Evolutionary conservation across 306 rosid species (phyloP), one percentile per base, ranked within the genome.

Genomic region (Gillenia trifoliata): DNA sequence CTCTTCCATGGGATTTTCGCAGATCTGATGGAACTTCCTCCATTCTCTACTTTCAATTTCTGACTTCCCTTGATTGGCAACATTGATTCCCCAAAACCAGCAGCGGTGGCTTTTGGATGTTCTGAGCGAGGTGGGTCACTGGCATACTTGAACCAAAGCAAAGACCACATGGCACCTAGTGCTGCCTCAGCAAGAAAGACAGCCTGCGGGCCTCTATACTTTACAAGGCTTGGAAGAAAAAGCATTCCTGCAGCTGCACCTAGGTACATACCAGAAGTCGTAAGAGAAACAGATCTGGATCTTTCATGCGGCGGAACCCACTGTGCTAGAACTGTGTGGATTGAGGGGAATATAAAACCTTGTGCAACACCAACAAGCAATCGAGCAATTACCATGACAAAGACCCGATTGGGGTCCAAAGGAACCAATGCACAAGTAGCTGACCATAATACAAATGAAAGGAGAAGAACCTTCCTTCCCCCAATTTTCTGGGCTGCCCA

Each of bases 301-400:
- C 98, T 81, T 69, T 94, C 99, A 64, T 94, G 98, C 17, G 98
- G 98, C 15, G 98, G 99, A 64, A 94, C 99, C 99, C 99, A 94
- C 75, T 90, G 99, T 0, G 99, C 99, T 8, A 94, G 84, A 79
- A 94, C 99, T 0, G 99, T 92, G 83, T 94, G 98, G 49, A 94
- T 92, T 5, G 99, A 94, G 64, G 98, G 99, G 76, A 94, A 94
- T 50, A 94, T 94, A 54, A 94, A 94, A 1, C 99, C 99, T 70
- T 94, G 99, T 1, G 98, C 89, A 5, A 94, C 93, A 49, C 98
- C 99, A 62, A 94, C 99, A 63, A 94, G 96, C 72, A 94, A 79
- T 19, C 99, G 91, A 7, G 99, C 99, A 15, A 85, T 62, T 40
- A 92, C 92, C 72, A 94, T 70, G 19, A 86, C 68, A 9, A 59